Conservation (phyloP, 2,329 filamentous ascomycete species). For the Fusarium euwallaceae region DNA sequence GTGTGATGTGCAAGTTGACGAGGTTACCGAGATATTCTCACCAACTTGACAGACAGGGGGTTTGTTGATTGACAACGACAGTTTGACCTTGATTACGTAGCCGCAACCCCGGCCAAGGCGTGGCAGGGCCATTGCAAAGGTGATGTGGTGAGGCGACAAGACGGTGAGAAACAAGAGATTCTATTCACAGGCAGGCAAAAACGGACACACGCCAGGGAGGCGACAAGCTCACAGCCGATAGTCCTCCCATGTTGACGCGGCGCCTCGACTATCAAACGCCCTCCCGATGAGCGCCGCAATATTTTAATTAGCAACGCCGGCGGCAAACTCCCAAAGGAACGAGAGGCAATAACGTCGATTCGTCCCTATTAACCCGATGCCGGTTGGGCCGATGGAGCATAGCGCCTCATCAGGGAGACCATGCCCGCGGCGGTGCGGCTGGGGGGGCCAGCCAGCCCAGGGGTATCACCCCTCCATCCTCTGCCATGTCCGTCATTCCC, state of each 20-base stretch:
- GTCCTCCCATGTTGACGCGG: conserved; percentile 9
- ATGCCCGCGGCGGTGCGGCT: not conserved
- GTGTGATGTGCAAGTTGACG: conserved; percentile 22
- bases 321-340: conserved; percentile 17
- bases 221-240: conserved; percentile 22
- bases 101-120: conserved; percentile 13
- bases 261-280: conserved; percentile 23
- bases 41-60: conserved; percentile 29
- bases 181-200: not conserved
- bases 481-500: conserved; percentile 30
- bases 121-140: conserved; percentile 29
- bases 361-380: conserved; percentile 34
- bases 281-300: conserved; percentile 25
- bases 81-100: conserved; percentile 28
- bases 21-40: conserved; percentile 39
- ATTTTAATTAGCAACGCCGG: conserved; percentile 38
- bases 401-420: conserved; percentile 27
- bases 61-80: conserved; percentile 3
- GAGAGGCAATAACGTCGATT: conserved; percentile 25
- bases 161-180: conserved; percentile 30
- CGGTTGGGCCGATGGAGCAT: conserved; percentile 38
- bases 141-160: conserved; percentile 30
- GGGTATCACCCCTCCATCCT: conserved; percentile 21
- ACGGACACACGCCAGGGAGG: conserved; percentile 15
- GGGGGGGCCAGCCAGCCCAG: conserved; percentile 22